Percentiles rank a stretch among this genome's conserved stretches.
Evolutionary conservation across 2,329 filamentous ascomycete genomes (phyloP).

Genomic region (Kalaharituber pfeilii): DNA sequence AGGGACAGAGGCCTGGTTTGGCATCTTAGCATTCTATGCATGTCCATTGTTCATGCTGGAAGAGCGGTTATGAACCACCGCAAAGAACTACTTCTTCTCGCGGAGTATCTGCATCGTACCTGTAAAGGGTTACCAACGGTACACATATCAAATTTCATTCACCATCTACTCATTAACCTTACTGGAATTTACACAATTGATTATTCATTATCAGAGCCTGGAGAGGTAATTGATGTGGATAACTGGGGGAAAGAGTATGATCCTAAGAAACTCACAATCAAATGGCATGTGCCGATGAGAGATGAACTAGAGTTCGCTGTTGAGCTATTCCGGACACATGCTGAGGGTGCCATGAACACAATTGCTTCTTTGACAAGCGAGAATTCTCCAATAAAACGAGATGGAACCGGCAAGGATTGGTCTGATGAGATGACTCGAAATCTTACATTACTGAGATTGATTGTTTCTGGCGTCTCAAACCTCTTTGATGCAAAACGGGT

Average conservation of each 20-base stretch:
- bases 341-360: conserved; percentile 55
- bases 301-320: conserved; percentile 78
- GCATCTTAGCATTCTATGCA: conserved; percentile 92
- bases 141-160: conserved; percentile 92
- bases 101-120: conserved; percentile 88
- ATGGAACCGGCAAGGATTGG: conserved; percentile 96
- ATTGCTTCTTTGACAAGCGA: conserved; percentile 66
- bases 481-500: conserved; percentile 69
- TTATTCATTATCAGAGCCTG: conserved; percentile 70
- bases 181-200: conserved; percentile 90
- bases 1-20: conserved; percentile 85
- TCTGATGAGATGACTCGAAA: conserved; percentile 90
- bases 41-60: conserved; percentile 94
- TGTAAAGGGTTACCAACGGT: conserved; percentile 88
- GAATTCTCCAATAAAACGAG: conserved; percentile 65
- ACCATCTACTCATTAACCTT: conserved; percentile 84
- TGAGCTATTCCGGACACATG: conserved; percentile 72
- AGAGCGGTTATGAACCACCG: conserved; percentile 77
- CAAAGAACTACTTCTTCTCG: conserved; percentile 75
- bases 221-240: conserved; percentile 50
- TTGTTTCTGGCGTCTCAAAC: conserved; percentile 75
- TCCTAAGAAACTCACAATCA: conserved; percentile 60
- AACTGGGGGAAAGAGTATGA: conserved; percentile 74
- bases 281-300: conserved; percentile 72
- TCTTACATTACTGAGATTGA: conserved; percentile 69